Conservation (phyloP, 164 flowering plant species). For the Tetracentron sinense region DNA sequence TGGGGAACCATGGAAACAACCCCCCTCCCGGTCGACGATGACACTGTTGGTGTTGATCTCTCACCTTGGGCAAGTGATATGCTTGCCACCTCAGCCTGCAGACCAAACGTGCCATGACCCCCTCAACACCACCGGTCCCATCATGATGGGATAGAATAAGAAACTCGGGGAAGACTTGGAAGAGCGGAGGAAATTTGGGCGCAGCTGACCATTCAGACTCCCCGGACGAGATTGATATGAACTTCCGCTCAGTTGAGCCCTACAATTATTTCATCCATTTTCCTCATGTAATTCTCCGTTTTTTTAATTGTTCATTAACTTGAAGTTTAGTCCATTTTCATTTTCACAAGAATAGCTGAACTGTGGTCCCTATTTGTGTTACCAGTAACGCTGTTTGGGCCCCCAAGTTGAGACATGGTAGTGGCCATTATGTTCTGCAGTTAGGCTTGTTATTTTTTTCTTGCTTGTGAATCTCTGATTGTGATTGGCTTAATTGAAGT, state of each 20-base stretch:
- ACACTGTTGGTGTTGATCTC: constrained; percentile 76
- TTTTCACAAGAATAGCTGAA: no score
- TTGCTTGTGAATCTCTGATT: no score
- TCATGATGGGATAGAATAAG: constrained; percentile 37
- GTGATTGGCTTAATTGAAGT: no score
- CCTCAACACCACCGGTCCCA: constrained; percentile 31
- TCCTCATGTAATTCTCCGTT: neutral
- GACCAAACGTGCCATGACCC: constrained; percentile 54
- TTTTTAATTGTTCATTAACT: no score
- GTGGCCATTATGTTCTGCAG: no score
- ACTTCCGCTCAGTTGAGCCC: constrained; percentile 54
- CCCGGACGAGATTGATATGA: constrained; percentile 67
- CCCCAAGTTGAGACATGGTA: no score
- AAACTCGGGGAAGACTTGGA: constrained; percentile 30
- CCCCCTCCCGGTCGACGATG: constrained; percentile 77
- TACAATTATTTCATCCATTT: neutral
- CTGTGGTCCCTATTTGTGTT: no score
- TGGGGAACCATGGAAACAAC: constrained; percentile 98
- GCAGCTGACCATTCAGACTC: constrained; percentile 82
- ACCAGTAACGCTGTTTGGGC: no score
- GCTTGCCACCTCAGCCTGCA: constrained; percentile 64
- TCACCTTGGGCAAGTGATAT: constrained; percentile 70
- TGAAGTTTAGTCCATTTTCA: no score
- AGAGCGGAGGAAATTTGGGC: constrained; percentile 75
- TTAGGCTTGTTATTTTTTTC: no score